Conservation (phyloP, 345 rosid genomes). For the Viola odorata region DNA sequence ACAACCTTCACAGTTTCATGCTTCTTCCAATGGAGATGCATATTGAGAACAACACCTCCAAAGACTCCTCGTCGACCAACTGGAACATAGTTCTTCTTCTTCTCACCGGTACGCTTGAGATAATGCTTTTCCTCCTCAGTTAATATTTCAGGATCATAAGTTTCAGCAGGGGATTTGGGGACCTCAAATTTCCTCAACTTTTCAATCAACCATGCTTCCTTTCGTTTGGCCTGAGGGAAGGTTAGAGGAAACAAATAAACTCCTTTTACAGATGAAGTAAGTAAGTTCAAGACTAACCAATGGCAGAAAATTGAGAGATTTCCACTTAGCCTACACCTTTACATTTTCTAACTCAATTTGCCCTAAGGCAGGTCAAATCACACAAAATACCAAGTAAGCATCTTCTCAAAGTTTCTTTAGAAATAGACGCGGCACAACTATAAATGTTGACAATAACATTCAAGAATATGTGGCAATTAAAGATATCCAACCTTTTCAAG, state of each 20-base stretch:
- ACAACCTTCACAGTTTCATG: slow-evolving; percentile 90
- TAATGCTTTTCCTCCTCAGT: slow-evolving; percentile 93
- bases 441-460: background rate
- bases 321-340: too few species aligned
- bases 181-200: slow-evolving; percentile 70
- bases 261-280: background rate
- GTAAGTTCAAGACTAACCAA: too few species aligned
- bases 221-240: slow-evolving; percentile 64
- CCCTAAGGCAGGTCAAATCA: too few species aligned
- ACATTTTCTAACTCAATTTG: too few species aligned
- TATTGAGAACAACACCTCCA: slow-evolving; percentile 90
- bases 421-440: too few species aligned
- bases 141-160: slow-evolving; percentile 73
- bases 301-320: too few species aligned
- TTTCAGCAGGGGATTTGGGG: slow-evolving; percentile 48
- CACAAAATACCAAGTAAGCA: too few species aligned
- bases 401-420: too few species aligned
- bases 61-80: slow-evolving; percentile 93
- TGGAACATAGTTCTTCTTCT: slow-evolving; percentile 72
- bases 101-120: slow-evolving; percentile 84
- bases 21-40: slow-evolving; percentile 98
- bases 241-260: background rate
- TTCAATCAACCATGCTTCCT: slow-evolving; percentile 89
- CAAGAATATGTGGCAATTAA: background rate
- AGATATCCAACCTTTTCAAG: slow-evolving; percentile 61